Base-by-base conservation (phyloP, 208 protist genomes). In the Trypanosoma vivax region DNA sequence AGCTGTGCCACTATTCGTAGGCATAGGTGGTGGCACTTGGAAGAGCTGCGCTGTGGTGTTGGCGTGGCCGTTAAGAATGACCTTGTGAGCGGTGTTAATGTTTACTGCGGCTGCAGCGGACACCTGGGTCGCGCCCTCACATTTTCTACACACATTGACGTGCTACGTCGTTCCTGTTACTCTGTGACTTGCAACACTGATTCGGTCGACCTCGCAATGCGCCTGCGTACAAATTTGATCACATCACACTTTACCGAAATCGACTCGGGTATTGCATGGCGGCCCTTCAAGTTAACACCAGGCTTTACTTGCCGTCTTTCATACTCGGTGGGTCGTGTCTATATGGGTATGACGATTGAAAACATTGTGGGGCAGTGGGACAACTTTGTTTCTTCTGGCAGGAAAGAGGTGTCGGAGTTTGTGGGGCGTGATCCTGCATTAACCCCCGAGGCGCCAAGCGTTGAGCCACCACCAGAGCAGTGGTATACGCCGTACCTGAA, bases 241-340 rank as follows among this genome's bases (percentile, higher is more conserved):
- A 90, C 83, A 23, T 72, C 76, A 41, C 83, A 90, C 50, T 46
- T 70, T 45, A 90, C 83, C 0, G 71, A 76, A 34, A 60, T 90
- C 16, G 78, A 90, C 25, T 61, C 46, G 4, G 83, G 83, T 6
- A 21, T 84, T 31, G 66, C 65, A 19, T 88, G 68, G 64, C 62
- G 69, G 5, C 83, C 83, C 5, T 34, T 88, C 21, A 35, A 45
- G 25, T 19, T 51, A 50, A 19, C 43, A 45, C 43, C 69, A 60
- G 30, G 56, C 59, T 35, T 65, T 65, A 43, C 65, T 50, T n/a
- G 56, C 73, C 59, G 70, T 2, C 34, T 78, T 18, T 64, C 76
- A 3, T 65, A 54, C 24, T 79, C 81, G 16, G 69, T 75, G 56
- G 67, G 63, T 11, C 73, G 70, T 41, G 68, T 49, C 5, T 74